phyloP scores from a whole-genome alignment of 2,329 filamentous ascomycete genomes.

The Hysterium pulicare region DNA sequence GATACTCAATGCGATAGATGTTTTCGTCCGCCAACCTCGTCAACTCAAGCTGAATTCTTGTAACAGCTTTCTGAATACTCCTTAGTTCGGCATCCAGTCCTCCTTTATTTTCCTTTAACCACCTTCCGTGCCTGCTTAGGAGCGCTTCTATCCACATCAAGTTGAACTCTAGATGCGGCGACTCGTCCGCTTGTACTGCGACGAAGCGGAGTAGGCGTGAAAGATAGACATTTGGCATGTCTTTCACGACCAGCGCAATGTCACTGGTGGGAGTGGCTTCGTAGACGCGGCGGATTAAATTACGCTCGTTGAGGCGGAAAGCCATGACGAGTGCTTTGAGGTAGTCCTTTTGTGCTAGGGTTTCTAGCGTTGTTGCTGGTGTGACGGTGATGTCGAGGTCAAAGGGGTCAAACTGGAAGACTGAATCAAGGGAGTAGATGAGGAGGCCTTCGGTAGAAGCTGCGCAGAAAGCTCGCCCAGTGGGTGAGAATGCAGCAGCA shows the following conservation, averaged over 20 bases:
- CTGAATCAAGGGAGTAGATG: conserved; percentile 85
- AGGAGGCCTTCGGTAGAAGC: conserved; percentile 91
- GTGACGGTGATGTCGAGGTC: conserved; percentile 94
- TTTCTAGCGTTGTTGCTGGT: conserved; percentile 64
- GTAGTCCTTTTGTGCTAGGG: conserved; percentile 75
- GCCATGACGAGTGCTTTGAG: conserved; percentile 95
- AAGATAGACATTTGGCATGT: conserved; percentile 82
- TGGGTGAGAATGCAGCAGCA: conserved; percentile 81
- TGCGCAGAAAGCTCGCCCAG: conserved; percentile 87
- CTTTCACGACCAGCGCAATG: conserved; percentile 72
- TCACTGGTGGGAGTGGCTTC: conserved; percentile 73
- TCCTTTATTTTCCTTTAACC: conserved; percentile 75
- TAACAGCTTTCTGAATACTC: conserved; percentile 75
- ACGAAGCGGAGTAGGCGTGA: conserved; percentile 82
- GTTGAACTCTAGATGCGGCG: conserved; percentile 92
- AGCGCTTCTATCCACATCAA: conserved; percentile 84
- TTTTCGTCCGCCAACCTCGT: conserved; percentile 83
- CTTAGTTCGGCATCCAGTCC: conserved; percentile 82
- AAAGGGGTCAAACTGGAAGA: conserved; percentile 88
- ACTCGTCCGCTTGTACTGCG: conserved; percentile 81
- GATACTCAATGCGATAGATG: conserved; percentile 81
- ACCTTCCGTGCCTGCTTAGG: conserved; percentile 78
- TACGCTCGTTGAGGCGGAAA: conserved; percentile 86
- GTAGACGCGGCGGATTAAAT: conserved; percentile 80
- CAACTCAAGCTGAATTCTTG: conserved; percentile 77